Percentiles rank a stretch among this genome's conserved stretches.
Evolutionary conservation across 176 grass and related monocot species (phyloP).

Genomic region (Bolboschoenus planiculmis): DNA sequence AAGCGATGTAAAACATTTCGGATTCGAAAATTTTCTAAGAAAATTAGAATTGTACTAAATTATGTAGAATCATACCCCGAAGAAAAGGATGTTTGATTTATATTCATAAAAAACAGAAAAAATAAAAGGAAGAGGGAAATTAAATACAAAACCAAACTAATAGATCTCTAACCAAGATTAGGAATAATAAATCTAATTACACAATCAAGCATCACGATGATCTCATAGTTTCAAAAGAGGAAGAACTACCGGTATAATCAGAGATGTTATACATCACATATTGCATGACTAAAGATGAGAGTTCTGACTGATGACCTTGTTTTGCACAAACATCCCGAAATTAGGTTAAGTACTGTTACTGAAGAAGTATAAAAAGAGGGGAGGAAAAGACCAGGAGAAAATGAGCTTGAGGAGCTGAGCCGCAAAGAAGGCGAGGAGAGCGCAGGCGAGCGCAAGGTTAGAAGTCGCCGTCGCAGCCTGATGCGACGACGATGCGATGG

Average conservation of each 20-base stretch:
- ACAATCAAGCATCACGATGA: not conserved
- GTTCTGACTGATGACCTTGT: not conserved
- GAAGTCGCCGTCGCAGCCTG: not conserved
- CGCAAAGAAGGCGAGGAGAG: constrained; percentile 7
- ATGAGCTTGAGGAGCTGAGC: constrained; percentile 18
- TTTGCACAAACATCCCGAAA: not conserved
- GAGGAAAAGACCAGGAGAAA: constrained; percentile 18
- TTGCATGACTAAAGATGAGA: not conserved
- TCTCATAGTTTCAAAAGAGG: not conserved
- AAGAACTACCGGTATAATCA: not conserved
- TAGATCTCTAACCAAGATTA: not conserved
- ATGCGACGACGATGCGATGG: constrained; percentile 1
- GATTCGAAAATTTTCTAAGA: not conserved
- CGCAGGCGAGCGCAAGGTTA: constrained; percentile 12
- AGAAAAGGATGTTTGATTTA: not conserved
- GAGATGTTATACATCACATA: not conserved
- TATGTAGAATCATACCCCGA: not conserved
- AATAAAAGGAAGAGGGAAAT: not conserved
- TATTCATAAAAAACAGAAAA: not conserved
- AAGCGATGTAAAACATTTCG: not conserved
- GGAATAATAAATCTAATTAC: not conserved
- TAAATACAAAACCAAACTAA: not conserved
- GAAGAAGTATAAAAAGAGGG: not conserved
- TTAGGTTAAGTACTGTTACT: not conserved
- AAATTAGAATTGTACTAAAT: not conserved